phyloP scores from a whole-genome alignment of 2,329 filamentous ascomycete species.

The Simplicillium aogashimaense region DNA sequence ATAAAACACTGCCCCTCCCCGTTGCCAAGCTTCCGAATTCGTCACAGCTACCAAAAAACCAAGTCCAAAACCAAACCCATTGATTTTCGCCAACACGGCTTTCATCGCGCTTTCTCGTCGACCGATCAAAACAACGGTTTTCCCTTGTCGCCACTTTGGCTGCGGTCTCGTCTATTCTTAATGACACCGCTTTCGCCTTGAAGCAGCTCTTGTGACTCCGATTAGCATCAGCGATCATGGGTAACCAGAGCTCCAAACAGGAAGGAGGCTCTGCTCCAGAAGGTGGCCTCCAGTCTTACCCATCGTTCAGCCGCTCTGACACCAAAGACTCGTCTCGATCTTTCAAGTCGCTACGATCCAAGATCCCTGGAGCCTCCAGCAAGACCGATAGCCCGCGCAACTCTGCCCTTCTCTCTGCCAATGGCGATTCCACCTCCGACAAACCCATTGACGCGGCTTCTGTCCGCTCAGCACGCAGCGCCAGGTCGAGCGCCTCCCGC shows the following conservation, averaged over 20 bases:
- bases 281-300: conserved; percentile 63
- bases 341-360: conserved; percentile 74
- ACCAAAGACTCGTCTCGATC: conserved; percentile 88
- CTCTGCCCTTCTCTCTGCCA: conserved; percentile 54
- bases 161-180: no score
- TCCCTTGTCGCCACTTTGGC: no score
- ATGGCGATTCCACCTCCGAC: conserved; percentile 47
- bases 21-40: no score
- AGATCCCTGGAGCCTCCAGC: conserved; percentile 62
- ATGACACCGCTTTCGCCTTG: no score
- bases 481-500: conserved; percentile 36
- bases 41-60: no score
- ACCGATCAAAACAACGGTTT: no score
- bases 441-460: conserved; percentile 61
- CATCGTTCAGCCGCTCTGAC: conserved; percentile 84
- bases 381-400: conserved; percentile 73
- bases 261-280: conserved; percentile 36
- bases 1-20: no score
- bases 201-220: neutral
- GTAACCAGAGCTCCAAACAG: conserved; percentile 63
- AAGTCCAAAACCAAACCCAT: no score
- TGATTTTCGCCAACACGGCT: no score
- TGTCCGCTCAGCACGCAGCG: conserved; percentile 60
- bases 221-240: conserved; percentile 40
- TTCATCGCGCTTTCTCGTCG: no score